These are phyloP conservation scores for Coemansia erecta DNA, from an alignment of 192 early-diverging fungal genomes.

Conservation along the genomic window DNA sequence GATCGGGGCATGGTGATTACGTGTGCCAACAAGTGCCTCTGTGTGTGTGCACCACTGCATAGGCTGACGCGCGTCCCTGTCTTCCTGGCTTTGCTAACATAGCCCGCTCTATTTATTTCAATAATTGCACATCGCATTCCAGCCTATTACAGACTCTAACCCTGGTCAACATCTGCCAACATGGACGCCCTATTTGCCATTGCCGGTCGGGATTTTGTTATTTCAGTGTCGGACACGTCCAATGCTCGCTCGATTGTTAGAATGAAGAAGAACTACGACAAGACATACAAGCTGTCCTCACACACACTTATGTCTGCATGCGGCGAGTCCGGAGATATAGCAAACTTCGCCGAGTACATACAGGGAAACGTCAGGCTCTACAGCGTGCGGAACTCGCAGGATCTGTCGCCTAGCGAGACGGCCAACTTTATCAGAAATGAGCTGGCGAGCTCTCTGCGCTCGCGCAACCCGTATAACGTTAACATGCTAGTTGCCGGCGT, in stretches of 20 bases:
- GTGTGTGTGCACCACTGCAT: no score
- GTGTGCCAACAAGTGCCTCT: no score
- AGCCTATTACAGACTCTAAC: neutral
- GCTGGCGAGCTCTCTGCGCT: slow-evolving; percentile 79
- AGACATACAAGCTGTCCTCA: slow-evolving; percentile 78
- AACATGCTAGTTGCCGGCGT: slow-evolving; percentile 87
- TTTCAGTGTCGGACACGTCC: slow-evolving; percentile 80
- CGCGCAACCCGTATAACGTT: slow-evolving; percentile 72
- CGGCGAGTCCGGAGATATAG: slow-evolving; percentile 90
- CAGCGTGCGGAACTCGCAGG: slow-evolving; percentile 82
- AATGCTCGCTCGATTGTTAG: slow-evolving; percentile 79
- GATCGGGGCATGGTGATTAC: no score
- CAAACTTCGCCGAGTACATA: slow-evolving; percentile 94
- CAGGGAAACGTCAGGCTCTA: slow-evolving; percentile 89
- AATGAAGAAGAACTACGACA: slow-evolving; percentile 92
- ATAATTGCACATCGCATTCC: no score
- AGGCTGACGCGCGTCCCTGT: no score
- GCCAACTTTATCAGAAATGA: slow-evolving; percentile 84
- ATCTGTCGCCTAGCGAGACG: slow-evolving; percentile 72
- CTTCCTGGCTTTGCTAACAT: no score
- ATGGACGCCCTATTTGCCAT: slow-evolving; percentile 91
- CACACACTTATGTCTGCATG: slow-evolving; percentile 81
- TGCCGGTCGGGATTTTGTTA: slow-evolving; percentile 88
- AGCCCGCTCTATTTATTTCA: neutral
- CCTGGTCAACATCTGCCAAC: neutral